Base-by-base conservation (phyloP, 768 basidiomycete genomes). In the Tricholoma saponaceum region DNA sequence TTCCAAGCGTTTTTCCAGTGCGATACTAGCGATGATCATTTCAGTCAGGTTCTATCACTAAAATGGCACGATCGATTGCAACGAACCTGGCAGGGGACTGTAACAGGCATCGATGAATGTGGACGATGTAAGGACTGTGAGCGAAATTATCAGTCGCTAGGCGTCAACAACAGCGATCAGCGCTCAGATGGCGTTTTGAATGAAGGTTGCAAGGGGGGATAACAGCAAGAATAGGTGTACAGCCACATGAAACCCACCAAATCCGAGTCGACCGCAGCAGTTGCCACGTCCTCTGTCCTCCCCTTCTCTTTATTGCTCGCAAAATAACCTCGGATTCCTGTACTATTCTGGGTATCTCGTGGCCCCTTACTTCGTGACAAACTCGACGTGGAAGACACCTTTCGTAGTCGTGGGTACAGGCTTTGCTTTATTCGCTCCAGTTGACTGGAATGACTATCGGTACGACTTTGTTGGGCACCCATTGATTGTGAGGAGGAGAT, bases 1-100 rank as follows among this genome's bases (percentile, higher is more conserved):
- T 94, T 23, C 91, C 92, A 39, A 89, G 84, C 5, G 89, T 91
- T 71, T 86, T 90, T 61, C 92, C 92, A 8, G 92, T 94, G 61
- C 90, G 88, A 66, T 93, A 92, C 90, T 92, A 64, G 26, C 44
- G 32, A 58, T 55, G 52, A 52, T 32, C 26, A 56, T 20, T 28
- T 30, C 43, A 50, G 47, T 20, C 37, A 46, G 28, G 33, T 61
- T 60, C 35, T 60, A 56, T 51, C n/a, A 22, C 23, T n/a, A 23
- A 43, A 43, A 53, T n/a, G 26, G 46, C 28, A 43, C 58, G 57
- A 59, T 60, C 58, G 35, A 56, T 52, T 49, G 58, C 37, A 58
- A 60, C 67, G 46, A 58, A 79, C 79, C 71, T 79, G 76, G 62
- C 79, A 81, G 20, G 79, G 79, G 51, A 81, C 79, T 23, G 78